phyloP scores from a whole-genome alignment of 768 basidiomycete genomes.

The Naganishia friedmannii region DNA sequence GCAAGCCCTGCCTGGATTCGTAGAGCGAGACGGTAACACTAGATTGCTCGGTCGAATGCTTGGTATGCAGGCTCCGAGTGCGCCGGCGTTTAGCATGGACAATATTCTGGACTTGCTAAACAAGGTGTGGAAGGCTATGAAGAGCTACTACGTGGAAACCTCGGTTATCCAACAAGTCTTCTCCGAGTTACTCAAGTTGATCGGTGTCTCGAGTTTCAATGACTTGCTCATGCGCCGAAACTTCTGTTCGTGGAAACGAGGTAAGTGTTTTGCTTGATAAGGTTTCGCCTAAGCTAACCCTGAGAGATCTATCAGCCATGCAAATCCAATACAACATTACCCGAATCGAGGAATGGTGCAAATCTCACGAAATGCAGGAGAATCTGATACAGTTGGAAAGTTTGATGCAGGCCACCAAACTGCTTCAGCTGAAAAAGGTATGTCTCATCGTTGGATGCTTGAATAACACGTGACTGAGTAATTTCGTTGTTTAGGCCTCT shows the following conservation, averaged over 20 bases:
- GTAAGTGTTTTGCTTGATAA: conserved; percentile 55
- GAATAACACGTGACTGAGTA: neutral
- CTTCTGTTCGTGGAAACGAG: conserved; percentile 99
- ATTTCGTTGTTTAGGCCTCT: conserved; percentile 53
- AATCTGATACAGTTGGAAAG: conserved; percentile 96
- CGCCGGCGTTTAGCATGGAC: conserved; percentile 94
- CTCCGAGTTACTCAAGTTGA: conserved; percentile 88
- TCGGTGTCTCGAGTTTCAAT: conserved; percentile 96
- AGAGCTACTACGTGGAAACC: conserved; percentile 98
- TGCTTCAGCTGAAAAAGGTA: conserved; percentile 95
- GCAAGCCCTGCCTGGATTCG: conserved; percentile 95
- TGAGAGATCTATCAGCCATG: conserved; percentile 69
- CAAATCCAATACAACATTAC: conserved; percentile 99
- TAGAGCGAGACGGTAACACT: conserved; percentile 87
- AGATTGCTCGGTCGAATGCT: conserved; percentile 90
- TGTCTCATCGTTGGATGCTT: conserved; percentile 31
- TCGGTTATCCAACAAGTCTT: conserved; percentile 87
- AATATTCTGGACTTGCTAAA: conserved; percentile 94
- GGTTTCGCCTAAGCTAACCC: neutral
- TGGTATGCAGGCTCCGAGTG: conserved; percentile 61
- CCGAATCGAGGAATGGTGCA: conserved; percentile 79
- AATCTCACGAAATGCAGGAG: conserved; percentile 99
- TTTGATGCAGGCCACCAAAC: conserved; percentile 98
- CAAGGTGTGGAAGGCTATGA: conserved; percentile 96
- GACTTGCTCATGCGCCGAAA: conserved; percentile 97